phyloP scores from a whole-genome alignment of 768 basidiomycete species.

The Rhodotorula sphaerocarpa region DNA sequence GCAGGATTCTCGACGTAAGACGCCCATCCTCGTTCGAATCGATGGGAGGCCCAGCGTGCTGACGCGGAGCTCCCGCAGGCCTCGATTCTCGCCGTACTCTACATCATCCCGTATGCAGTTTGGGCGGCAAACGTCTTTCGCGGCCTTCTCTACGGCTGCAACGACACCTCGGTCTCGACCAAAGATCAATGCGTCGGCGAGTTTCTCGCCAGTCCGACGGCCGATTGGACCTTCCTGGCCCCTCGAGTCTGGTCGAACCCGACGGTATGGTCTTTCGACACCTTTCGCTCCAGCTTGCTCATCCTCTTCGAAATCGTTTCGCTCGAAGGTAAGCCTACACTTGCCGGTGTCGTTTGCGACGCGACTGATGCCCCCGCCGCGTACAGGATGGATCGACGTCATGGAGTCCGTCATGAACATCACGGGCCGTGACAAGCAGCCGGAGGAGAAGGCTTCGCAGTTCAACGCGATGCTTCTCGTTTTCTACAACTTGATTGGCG shows the following conservation, averaged over 20 bases:
- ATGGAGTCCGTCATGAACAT: slow-evolving; percentile 73
- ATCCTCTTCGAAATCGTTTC: slow-evolving; percentile 96
- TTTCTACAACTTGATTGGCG: slow-evolving; percentile 83
- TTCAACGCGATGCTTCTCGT: slow-evolving; percentile 85
- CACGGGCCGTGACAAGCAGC: slow-evolving; percentile 61
- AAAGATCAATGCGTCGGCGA: slow-evolving; percentile 65
- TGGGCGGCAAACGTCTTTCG: slow-evolving; percentile 92
- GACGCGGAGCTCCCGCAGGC: slow-evolving; percentile 45
- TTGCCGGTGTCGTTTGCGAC: too few relatives aligned
- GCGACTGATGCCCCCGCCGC: too few relatives aligned
- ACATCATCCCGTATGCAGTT: slow-evolving; percentile 52
- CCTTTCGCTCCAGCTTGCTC: slow-evolving; percentile 68
- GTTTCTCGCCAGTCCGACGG: slow-evolving; percentile 54
- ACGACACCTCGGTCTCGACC: slow-evolving; percentile 56
- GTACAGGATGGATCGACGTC: slow-evolving; percentile 74
- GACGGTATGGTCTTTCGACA: slow-evolving; percentile 81
- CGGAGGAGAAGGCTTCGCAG: slow-evolving; percentile 62
- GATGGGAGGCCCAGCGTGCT: too few relatives aligned
- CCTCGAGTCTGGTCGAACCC: slow-evolving; percentile 89
- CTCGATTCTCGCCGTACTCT: slow-evolving; percentile 72
- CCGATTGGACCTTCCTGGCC: slow-evolving; percentile 54
- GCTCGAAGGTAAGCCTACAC: slow-evolving; percentile 57
- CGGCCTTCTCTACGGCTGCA: slow-evolving; percentile 70
- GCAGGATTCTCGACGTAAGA: slow-evolving; percentile 63
- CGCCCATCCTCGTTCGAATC: too few relatives aligned